Evolutionary conservation across 345 rosid species (phyloP).

Genomic region (Boechera stricta): DNA sequence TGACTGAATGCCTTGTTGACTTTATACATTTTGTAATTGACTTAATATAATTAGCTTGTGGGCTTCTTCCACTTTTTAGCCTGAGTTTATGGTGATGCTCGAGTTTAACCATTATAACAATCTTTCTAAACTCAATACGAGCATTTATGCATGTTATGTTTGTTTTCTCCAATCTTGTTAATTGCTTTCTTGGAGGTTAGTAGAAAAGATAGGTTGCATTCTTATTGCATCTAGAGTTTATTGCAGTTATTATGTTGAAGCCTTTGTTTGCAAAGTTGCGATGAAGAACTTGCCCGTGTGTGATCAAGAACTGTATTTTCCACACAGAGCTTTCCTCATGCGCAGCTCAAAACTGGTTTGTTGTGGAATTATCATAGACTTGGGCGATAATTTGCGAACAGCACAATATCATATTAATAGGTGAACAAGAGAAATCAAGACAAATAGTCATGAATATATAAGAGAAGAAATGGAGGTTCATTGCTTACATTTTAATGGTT

Average conservation of each 20-base stretch:
- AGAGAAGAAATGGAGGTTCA: no score
- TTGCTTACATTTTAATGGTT: no score
- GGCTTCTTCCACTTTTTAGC: constrained; percentile 23
- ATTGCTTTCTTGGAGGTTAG: background rate
- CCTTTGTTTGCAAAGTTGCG: constrained; percentile 21
- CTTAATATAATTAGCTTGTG: background rate
- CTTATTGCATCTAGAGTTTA: background rate
- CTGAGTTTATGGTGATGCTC: background rate
- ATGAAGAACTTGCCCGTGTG: background rate
- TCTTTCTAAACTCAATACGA: background rate
- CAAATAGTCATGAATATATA: no score
- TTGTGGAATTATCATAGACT: background rate
- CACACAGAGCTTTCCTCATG: background rate
- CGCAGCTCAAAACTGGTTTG: background rate
- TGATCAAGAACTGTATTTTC: background rate
- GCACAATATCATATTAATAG: no score
- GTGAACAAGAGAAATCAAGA: no score
- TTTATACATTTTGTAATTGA: constrained; percentile 8
- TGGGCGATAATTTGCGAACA: no score
- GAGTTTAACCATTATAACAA: background rate
- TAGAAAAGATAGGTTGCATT: background rate
- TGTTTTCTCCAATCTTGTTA: background rate
- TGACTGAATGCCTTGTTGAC: constrained; percentile 15
- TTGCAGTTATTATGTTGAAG: background rate
- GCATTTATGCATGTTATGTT: background rate